Conservation (phyloP, 2,329 filamentous ascomycete genomes). For the Ophiostoma angusticollis region DNA sequence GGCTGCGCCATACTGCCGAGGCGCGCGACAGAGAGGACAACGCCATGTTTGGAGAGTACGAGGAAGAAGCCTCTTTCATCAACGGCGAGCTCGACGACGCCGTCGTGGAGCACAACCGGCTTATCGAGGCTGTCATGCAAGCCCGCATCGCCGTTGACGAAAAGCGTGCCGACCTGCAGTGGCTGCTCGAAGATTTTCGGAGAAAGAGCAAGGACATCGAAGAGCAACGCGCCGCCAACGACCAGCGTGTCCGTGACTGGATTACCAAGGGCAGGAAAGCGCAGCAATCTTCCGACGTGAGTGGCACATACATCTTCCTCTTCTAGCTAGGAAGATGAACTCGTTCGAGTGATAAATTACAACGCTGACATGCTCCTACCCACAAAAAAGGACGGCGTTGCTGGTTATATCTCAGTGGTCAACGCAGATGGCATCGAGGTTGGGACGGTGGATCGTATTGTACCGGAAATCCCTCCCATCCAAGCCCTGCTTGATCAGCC, state of each 20-base stretch:
- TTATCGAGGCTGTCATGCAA: slow-evolving; percentile 25
- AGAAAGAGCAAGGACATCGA: neutral
- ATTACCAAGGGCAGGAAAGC: slow-evolving; percentile 3
- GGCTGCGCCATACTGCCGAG: slow-evolving; percentile 14
- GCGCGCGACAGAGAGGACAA: slow-evolving; percentile 18
- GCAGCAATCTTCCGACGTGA: no score
- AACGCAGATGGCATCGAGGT: slow-evolving; percentile 26
- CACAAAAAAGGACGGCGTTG: no score
- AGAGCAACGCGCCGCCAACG: slow-evolving; percentile 4
- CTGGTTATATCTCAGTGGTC: slow-evolving; percentile 22
- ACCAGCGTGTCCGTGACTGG: slow-evolving; percentile 9
- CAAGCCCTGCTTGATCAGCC: slow-evolving; percentile 24
- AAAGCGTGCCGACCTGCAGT: slow-evolving; percentile 8
- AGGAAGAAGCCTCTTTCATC: slow-evolving; percentile 18
- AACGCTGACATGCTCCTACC: no score
- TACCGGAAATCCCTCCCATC: slow-evolving; percentile 28
- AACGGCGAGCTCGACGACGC: slow-evolving; percentile 23
- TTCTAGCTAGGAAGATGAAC: no score
- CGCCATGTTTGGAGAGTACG: slow-evolving; percentile 22
- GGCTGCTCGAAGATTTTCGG: slow-evolving; percentile 11
- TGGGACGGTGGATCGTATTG: slow-evolving; percentile 25
- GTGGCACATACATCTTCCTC: no score
- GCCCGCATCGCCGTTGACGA: slow-evolving; percentile 15
- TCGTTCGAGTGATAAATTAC: no score
- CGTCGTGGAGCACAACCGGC: slow-evolving; percentile 23